Percentiles rank a stretch among this genome's conserved stretches.
Conservation (phyloP, 345 rosid genomes). For the Erysimum cheiranthoides region DNA sequence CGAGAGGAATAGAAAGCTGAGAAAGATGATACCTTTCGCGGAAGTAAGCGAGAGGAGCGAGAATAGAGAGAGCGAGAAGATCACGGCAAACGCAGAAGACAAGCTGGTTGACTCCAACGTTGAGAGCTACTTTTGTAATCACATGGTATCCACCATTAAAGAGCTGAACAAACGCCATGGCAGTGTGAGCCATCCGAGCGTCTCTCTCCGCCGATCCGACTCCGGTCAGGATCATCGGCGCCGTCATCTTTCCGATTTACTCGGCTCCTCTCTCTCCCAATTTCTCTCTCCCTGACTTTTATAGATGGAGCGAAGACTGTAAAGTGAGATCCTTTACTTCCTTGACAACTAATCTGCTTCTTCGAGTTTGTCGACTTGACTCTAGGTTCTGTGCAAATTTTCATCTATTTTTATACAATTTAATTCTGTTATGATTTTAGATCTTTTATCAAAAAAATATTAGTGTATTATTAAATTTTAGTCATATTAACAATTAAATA, state of each 20-base stretch:
- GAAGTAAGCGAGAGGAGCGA: constrained; percentile 82
- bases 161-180: constrained; percentile 92
- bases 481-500: too few relatives aligned
- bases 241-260: constrained; percentile 45
- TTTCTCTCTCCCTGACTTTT: neutral
- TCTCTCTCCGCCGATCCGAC: constrained; percentile 57
- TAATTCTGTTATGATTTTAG: too few relatives aligned
- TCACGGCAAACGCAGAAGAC: constrained; percentile 96
- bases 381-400: neutral
- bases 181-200: constrained; percentile 67
- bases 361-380: neutral
- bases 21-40: constrained; percentile 70
- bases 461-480: too few relatives aligned
- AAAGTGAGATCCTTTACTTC: constrained; percentile 32
- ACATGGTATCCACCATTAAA: constrained; percentile 94
- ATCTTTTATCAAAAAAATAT: too few relatives aligned
- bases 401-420: neutral
- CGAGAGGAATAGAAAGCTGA: neutral
- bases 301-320: neutral
- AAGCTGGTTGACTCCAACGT: constrained; percentile 92
- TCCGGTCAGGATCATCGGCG: constrained; percentile 42
- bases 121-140: constrained; percentile 93
- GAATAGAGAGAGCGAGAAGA: constrained; percentile 86
- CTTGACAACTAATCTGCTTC: neutral
- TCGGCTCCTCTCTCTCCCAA: neutral